Evolutionary conservation across 106 monocot genomes (phyloP), one percentile per base, ranked within the genome.

Genomic region (Vanilla planifolia): DNA sequence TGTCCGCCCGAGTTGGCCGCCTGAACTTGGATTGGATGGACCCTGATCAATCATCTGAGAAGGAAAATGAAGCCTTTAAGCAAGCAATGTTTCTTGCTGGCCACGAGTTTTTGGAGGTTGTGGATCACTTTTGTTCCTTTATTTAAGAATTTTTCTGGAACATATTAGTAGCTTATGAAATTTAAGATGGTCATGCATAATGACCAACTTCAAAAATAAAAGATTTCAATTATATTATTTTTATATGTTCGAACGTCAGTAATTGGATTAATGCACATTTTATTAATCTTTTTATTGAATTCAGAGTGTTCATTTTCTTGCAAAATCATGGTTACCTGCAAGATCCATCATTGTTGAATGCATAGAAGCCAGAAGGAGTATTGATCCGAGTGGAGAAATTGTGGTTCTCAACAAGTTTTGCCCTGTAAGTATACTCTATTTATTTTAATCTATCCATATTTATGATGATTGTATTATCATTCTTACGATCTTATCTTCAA

Each of bases 1-100:
- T 95, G 51, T 89, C 94, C 61, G 89, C 94, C 48, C 62, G 94
- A 47, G 78, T 95, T 66, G 77, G 78, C 1, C 79, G 80, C 29
- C 78, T 90, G 27, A 95, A 95, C 59, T 70, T 82, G 69, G 80
- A 95, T 47, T 95, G 94, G 94, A 79, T 63, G 44, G 94, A 95
- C 27, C 89, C 86, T 62, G 94, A 95, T 40, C 94, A 89, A 48
- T 86, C 89, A 43, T 58, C 78, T 69, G 76, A 86, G 70, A 95
- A 90, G 32, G 94, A 95, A 61, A 86, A 95, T 90, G 80, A 73
- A 19, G 89, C 89, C 64, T 95, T 95, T 72, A 70, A 89, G 22
- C 55, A 70, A 40, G 89, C 94, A 52, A 89, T 90, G 94, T 8
- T 60, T 47, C 86, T 95, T 63, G 75, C 80, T 43, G 94, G 94